A percentile compares a stretch with the other conserved stretches of the same genome.
phyloP scores from a whole-genome alignment of 1,139 yeast species.

The Magnusiomyces tetraspermus region DNA sequence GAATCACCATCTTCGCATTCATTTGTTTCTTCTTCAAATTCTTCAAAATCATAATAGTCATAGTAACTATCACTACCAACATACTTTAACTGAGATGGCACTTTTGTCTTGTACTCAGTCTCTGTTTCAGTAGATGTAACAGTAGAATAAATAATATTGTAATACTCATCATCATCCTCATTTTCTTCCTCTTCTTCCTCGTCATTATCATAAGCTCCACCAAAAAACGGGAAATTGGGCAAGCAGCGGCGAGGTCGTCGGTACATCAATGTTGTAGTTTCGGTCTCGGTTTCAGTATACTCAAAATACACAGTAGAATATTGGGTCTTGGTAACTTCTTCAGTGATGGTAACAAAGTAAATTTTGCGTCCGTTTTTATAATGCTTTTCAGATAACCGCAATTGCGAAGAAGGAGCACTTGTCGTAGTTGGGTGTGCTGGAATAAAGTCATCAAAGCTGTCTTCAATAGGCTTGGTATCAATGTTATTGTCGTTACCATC shows the following conservation, averaged over 20 bases:
- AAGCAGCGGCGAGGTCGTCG: not conserved
- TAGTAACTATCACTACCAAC: not conserved
- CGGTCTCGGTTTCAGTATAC: constrained; percentile 1
- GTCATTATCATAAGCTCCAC: constrained; percentile 1
- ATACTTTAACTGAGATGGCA: not conserved
- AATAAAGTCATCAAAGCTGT: too few species aligned
- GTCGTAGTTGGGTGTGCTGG: too few species aligned
- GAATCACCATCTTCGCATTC: not conserved
- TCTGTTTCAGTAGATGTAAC: constrained; percentile 3
- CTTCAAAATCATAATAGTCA: constrained; percentile 3
- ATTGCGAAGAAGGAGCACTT: too few species aligned
- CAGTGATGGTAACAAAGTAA: constrained; percentile 2
- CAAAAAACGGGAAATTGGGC: constrained; percentile 2
- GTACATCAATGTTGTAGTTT: not conserved
- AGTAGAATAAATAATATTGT: not conserved
- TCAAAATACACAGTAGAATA: not conserved
- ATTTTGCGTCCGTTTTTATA: constrained; percentile 2
- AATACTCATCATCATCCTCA: constrained; percentile 4
- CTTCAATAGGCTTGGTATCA: too few species aligned
- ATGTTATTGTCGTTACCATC: too few species aligned
- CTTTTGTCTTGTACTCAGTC: not conserved
- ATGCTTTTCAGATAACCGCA: not conserved
- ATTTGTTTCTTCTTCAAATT: not conserved
- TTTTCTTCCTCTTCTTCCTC: constrained; percentile 2
- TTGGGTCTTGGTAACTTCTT: not conserved